phyloP scores from a whole-genome alignment of 106 monocot species.

The Narthecium ossifragum region DNA sequence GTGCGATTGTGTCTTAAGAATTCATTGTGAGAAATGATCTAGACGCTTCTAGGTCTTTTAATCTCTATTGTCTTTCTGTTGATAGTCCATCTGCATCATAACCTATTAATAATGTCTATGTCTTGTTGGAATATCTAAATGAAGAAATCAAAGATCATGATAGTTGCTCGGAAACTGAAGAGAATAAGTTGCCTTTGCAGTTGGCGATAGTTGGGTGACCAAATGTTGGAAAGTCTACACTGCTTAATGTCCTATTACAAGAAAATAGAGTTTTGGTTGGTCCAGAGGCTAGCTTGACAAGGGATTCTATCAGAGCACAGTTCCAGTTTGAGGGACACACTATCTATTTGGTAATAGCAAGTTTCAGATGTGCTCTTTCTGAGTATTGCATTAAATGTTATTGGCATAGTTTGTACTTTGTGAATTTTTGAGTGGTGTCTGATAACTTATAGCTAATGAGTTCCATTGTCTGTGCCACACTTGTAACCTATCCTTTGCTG shows the following conservation, averaged over 20 bases:
- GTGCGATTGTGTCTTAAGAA: too few species aligned
- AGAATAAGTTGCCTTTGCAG: slow-evolving; percentile 68
- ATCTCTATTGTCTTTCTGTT: background rate
- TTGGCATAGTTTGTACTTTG: too few species aligned
- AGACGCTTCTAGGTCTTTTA: too few species aligned
- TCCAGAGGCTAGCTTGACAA: slow-evolving; percentile 92
- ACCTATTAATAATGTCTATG: background rate
- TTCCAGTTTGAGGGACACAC: slow-evolving; percentile 84
- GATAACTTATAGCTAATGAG: too few species aligned
- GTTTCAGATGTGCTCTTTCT: slow-evolving; percentile 3
- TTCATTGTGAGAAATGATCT: too few species aligned
- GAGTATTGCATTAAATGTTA: too few species aligned
- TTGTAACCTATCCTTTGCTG: too few species aligned
- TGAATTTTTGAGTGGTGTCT: too few species aligned
- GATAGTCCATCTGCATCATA: background rate
- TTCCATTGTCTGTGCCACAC: too few species aligned
- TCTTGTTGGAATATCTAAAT: slow-evolving; percentile 15
- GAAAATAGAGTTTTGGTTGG: slow-evolving; percentile 94
- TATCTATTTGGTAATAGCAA: slow-evolving; percentile 78
- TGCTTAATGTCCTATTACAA: slow-evolving; percentile 81
- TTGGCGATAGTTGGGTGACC: slow-evolving; percentile 97
- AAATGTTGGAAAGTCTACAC: slow-evolving; percentile 97
- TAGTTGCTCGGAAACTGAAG: slow-evolving; percentile 23
- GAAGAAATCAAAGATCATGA: slow-evolving; percentile 35
- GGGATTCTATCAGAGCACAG: slow-evolving; percentile 88